Conservation (phyloP, 1,284 basidiomycete species). For the Tylopilus microsporus region DNA sequence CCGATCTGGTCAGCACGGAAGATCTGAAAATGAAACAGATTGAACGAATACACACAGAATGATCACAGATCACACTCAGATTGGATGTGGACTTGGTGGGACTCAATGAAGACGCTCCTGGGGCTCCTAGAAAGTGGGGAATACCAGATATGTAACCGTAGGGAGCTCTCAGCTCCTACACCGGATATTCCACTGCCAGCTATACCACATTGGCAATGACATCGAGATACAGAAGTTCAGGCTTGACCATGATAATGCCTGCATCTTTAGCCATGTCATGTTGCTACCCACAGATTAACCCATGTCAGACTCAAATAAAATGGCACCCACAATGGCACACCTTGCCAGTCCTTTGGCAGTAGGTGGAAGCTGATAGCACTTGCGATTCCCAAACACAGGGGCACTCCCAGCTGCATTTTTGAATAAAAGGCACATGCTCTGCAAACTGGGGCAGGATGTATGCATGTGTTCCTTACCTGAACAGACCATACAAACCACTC, state of each 20-base stretch:
- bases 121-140: too few relatives aligned
- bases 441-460: neutral
- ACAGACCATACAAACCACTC: conserved; percentile 93
- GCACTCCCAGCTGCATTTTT: conserved; percentile 95
- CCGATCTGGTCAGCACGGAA: too few relatives aligned
- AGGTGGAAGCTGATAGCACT: conserved; percentile 96
- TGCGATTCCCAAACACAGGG: conserved; percentile 90
- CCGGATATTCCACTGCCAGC: conserved; percentile 80
- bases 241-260: conserved; percentile 99
- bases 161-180: too few relatives aligned
- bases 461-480: conserved; percentile 57
- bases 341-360: conserved; percentile 85
- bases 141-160: too few relatives aligned
- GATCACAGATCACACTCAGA: too few relatives aligned
- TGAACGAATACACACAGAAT: too few relatives aligned
- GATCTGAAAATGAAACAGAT: too few relatives aligned
- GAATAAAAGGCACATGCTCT: neutral
- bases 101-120: too few relatives aligned
- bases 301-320: neutral
- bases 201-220: conserved; percentile 85
- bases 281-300: conserved; percentile 47
- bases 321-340: conserved; percentile 75
- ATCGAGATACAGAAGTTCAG: conserved; percentile 93
- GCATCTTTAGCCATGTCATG: conserved; percentile 91
- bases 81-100: too few relatives aligned